Conservation (phyloP, 208 protist genomes). For the Porcisia hertigi region DNA sequence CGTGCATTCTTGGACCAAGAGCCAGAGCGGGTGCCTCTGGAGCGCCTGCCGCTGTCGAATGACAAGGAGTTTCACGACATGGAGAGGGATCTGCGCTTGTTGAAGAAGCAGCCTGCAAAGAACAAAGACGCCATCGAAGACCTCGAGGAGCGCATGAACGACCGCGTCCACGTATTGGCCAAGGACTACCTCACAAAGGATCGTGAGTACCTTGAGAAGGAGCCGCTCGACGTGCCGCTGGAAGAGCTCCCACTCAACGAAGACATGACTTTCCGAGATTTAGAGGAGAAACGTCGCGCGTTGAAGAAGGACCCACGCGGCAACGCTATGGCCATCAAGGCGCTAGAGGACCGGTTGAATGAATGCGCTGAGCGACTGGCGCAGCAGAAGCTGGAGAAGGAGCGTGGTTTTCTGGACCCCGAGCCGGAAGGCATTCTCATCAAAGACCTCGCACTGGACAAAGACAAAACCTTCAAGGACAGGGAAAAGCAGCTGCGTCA, state of each 20-base stretch:
- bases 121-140: slow-evolving; percentile 63
- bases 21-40: slow-evolving; percentile 62
- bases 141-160: slow-evolving; percentile 69
- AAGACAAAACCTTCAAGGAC: slow-evolving; percentile 55
- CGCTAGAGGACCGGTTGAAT: slow-evolving; percentile 63
- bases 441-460: slow-evolving; percentile 53
- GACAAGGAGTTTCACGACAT: slow-evolving; percentile 70
- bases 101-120: slow-evolving; percentile 69
- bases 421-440: slow-evolving; percentile 64
- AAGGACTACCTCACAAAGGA: slow-evolving; percentile 56
- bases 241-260: slow-evolving; percentile 58
- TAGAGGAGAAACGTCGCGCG: slow-evolving; percentile 61
- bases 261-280: slow-evolving; percentile 56
- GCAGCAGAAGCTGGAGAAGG: slow-evolving; percentile 47
- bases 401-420: slow-evolving; percentile 56
- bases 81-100: slow-evolving; percentile 61
- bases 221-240: slow-evolving; percentile 63
- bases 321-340: slow-evolving; percentile 51
- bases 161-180: slow-evolving; percentile 66
- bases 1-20: slow-evolving; percentile 70
- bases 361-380: slow-evolving; percentile 61
- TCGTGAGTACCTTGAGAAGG: slow-evolving; percentile 48
- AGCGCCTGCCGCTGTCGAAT: slow-evolving; percentile 54
- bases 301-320: slow-evolving; percentile 48
- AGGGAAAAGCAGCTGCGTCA: slow-evolving; percentile 56